A percentile compares a stretch with the other conserved stretches of the same genome.
phyloP scores from a whole-genome alignment of 805 yeast genomes.

The Hanseniaspora osmophila region DNA sequence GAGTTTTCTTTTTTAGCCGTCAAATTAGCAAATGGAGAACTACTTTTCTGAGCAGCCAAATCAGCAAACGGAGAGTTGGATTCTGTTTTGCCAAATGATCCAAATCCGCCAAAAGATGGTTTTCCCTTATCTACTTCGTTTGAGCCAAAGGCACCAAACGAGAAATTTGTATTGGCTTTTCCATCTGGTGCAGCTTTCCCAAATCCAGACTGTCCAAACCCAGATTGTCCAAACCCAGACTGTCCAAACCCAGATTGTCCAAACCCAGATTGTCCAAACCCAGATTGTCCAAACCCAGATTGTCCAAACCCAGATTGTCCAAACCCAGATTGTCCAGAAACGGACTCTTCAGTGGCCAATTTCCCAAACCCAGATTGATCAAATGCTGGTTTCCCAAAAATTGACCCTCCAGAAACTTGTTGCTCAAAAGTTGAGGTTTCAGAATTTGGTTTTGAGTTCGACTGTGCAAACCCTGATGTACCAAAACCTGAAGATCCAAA shows the following conservation, averaged over 20 bases:
- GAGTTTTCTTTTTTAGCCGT: not conserved
- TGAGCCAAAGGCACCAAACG: slow-evolving; percentile 6
- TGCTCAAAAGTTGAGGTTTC: slow-evolving; percentile 7
- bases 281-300: not conserved
- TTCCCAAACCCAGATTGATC: slow-evolving; percentile 4
- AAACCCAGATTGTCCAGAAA: not conserved
- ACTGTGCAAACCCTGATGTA: not conserved
- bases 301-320: not conserved
- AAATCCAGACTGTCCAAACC: slow-evolving; percentile 10
- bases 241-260: slow-evolving; percentile 10
- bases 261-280: slow-evolving; percentile 12
- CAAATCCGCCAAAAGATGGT: not conserved
- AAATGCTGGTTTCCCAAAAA: slow-evolving; percentile 12
- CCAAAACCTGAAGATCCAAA: not conserved
- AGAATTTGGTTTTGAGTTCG: slow-evolving; percentile 1
- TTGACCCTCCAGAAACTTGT: slow-evolving; percentile 9
- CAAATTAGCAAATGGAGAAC: not conserved
- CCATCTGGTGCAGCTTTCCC: slow-evolving; percentile 3
- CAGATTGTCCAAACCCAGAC: slow-evolving; percentile 12
- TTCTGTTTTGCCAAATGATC: not conserved
- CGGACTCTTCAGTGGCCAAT: not conserved
- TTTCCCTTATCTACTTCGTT: not conserved
- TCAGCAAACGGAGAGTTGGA: not conserved
- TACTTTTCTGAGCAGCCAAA: not conserved
- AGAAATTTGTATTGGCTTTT: slow-evolving; percentile 3